A percentile compares a stretch with the other conserved stretches of the same genome.
Conservation (phyloP, 805 yeast species). For the Saccharomycopsis sp. region DNA sequence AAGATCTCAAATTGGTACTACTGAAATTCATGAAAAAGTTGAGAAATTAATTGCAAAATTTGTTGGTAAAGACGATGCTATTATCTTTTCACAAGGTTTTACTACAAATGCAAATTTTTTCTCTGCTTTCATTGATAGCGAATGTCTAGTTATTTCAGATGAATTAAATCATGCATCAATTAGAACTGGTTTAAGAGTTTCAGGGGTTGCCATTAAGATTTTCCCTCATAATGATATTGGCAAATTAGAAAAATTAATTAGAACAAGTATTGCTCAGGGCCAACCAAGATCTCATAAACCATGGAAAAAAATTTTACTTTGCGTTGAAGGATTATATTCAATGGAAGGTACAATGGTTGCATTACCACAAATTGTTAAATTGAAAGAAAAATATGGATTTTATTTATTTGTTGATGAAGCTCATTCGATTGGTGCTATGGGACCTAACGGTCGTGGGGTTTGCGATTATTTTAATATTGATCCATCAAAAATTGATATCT, state of each 20-base stretch:
- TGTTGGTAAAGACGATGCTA: constrained; percentile 83
- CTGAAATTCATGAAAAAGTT: constrained; percentile 64
- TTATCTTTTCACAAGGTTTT: constrained; percentile 89
- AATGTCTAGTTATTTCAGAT: constrained; percentile 88
- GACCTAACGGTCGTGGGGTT: constrained; percentile 88
- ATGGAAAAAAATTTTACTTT: constrained; percentile 80
- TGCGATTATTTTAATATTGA: constrained; percentile 86
- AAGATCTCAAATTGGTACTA: constrained; percentile 65
- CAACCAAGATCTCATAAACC: constrained; percentile 95
- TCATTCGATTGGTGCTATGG: constrained; percentile 98
- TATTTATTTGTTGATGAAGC: constrained; percentile 95
- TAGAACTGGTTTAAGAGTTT: constrained; percentile 86
- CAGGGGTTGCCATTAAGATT: constrained; percentile 89
- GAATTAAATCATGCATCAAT: constrained; percentile 93
- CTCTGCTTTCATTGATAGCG: constrained; percentile 73
- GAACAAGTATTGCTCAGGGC: constrained; percentile 86
- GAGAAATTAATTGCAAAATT: constrained; percentile 77
- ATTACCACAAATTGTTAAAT: constrained; percentile 64
- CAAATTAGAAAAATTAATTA: constrained; percentile 63
- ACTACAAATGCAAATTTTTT: constrained; percentile 91
- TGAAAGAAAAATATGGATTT: constrained; percentile 80
- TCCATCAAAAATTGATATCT: constrained; percentile 69
- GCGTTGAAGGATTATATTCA: constrained; percentile 88
- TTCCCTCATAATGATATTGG: constrained; percentile 90
- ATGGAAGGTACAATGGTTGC: constrained; percentile 91